These are phyloP conservation scores for Pontederia paniculata DNA, from an alignment of 176 grass and related monocot genomes.

Conservation along the genomic window DNA sequence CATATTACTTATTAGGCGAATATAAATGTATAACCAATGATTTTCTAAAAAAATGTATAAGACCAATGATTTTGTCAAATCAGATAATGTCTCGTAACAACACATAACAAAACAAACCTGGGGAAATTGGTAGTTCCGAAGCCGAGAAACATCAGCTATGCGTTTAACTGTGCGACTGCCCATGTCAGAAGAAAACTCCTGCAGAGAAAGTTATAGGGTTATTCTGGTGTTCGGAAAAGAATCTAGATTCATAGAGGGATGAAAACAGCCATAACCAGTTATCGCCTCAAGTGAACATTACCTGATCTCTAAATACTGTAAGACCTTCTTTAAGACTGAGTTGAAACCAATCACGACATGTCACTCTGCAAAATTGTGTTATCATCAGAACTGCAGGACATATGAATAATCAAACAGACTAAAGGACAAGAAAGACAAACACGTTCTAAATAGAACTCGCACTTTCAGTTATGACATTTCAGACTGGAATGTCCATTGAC, in stretches of 20 bases:
- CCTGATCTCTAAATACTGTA: slow-evolving; percentile 98
- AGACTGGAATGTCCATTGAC: no score
- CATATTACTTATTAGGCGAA: neutral
- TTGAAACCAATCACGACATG: slow-evolving; percentile 99
- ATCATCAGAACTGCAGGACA: neutral
- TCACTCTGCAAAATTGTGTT: slow-evolving; percentile 50
- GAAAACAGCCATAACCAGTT: slow-evolving; percentile 7
- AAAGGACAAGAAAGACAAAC: no score
- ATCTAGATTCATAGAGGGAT: slow-evolving; percentile 1
- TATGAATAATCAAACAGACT: no score
- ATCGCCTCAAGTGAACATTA: slow-evolving; percentile 16
- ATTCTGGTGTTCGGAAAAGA: neutral
- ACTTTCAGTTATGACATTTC: no score
- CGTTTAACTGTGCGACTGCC: slow-evolving; percentile 81
- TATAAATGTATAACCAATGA: neutral
- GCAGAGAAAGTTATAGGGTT: neutral
- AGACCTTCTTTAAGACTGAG: slow-evolving; percentile 95
- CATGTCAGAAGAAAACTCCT: slow-evolving; percentile 99
- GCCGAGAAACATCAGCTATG: slow-evolving; percentile 86
- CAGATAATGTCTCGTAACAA: neutral
- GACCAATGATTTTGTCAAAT: neutral
- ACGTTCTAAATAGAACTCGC: no score
- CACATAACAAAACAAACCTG: slow-evolving; percentile 40
- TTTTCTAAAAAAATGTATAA: no score
- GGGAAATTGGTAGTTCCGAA: slow-evolving; percentile 93